Evolutionary conservation across 2,329 filamentous ascomycete genomes (phyloP), one percentile per base, ranked within the genome.

Genomic region (Aspergillus calidoustus): DNA sequence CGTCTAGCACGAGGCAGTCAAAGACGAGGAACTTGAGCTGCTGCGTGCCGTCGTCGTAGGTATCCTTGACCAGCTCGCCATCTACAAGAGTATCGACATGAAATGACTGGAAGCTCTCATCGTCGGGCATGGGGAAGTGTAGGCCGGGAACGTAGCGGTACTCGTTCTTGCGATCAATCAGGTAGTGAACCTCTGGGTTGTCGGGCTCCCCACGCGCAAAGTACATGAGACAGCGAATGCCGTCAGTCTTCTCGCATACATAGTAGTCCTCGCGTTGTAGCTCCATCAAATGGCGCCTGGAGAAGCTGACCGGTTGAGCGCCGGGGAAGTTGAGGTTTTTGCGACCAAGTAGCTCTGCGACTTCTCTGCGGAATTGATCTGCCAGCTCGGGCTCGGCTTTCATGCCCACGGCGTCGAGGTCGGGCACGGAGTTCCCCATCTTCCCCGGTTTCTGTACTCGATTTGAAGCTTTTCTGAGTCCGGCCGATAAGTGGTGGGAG

Each of bases 101-200:
- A 75, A 91, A 97, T 15, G 82, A 83, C 48, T 82, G 78, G 64
- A 78, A 81, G 11, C 86, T 84, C 0, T 82, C 80, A 66, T 91
- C 85, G 48, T 85, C 81, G 43, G 86, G 86, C 23, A 90, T 81
- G 0, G 95, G 95, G 69, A 98, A 93, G 76, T 96, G 92, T 25
- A 98, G 84, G 64, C 85, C 83, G 31, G 86, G 85, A 63, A 98
- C 87, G 72, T 86, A 92, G 86, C 94, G 97, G 82, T 95, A 99
- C 76, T 98, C 93, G 80, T 99, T 98, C 80, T 93, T 96, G 73
- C 95, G 92, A 80, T 99, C 94, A 79, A 99, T 97, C 60, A 99
- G 84, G 80, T 97, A 97, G 73, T 95, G 91, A 25, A 89, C 85
- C 74, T 96, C 92, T 6, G 81, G 75, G 47, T 88, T 84, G 25